Conservation (phyloP, 345 rosid species). For the Ailanthus altissimus region DNA sequence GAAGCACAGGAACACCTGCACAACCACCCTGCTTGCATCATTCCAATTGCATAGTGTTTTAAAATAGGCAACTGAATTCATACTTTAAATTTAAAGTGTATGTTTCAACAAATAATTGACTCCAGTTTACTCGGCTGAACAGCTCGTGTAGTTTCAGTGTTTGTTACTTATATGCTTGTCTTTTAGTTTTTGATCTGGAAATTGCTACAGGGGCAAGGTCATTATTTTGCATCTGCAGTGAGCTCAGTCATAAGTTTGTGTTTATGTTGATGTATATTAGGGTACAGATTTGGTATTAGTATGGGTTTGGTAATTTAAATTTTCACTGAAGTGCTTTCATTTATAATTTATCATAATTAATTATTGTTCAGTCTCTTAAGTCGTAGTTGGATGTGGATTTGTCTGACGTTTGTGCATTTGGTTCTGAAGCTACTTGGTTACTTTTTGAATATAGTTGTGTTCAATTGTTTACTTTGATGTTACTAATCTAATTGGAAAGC, state of each 20-base stretch:
- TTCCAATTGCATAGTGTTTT: neutral
- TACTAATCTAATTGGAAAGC: neutral
- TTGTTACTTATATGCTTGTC: neutral
- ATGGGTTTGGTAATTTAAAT: neutral
- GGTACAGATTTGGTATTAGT: neutral
- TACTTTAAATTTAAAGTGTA: neutral
- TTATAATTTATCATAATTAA: neutral
- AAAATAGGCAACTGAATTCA: neutral
- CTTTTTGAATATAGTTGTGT: neutral
- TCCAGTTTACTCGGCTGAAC: neutral
- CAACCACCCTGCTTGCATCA: neutral
- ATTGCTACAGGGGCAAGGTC: neutral
- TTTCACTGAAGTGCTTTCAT: neutral
- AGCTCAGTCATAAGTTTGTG: neutral
- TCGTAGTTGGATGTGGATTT: neutral
- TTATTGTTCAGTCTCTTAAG: neutral
- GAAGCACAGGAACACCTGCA: neutral
- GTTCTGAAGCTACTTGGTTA: conserved; percentile 11
- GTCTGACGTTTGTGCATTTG: conserved; percentile 2
- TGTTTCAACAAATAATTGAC: neutral
- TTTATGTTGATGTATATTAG: neutral
- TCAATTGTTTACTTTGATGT: neutral
- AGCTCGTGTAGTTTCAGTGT: neutral
- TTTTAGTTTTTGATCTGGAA: neutral
- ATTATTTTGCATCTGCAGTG: conserved; percentile 11